phyloP scores from a whole-genome alignment of 2,329 filamentous ascomycete species.

The Aspergillus sergii region DNA sequence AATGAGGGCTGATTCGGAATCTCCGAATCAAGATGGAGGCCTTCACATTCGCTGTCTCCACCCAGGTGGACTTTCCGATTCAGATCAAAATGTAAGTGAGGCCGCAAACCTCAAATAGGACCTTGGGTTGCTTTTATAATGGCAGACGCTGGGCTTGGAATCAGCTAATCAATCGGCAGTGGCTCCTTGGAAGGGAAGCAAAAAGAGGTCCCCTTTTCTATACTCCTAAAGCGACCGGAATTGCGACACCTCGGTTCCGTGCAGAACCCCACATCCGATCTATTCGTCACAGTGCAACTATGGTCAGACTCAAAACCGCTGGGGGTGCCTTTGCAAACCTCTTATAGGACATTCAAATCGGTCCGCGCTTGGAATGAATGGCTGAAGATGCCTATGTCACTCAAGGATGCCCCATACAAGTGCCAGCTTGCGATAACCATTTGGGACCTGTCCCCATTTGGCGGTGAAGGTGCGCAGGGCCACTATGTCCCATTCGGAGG shows the following conservation, averaged over 20 bases:
- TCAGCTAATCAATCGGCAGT: constrained; percentile 44
- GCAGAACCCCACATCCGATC: constrained; percentile 77
- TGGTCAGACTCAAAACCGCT: constrained; percentile 96
- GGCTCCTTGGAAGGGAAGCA: constrained; percentile 78
- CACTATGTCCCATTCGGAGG: constrained; percentile 92
- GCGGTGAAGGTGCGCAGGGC: constrained; percentile 67
- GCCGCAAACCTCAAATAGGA: background rate
- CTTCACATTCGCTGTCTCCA: constrained; percentile 91
- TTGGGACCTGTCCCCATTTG: constrained; percentile 88
- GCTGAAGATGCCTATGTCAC: constrained; percentile 83
- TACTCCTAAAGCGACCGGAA: constrained; percentile 75
- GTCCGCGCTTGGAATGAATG: constrained; percentile 87
- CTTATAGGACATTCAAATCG: constrained; percentile 86
- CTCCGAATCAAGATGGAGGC: constrained; percentile 71
- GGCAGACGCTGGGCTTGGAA: background rate
- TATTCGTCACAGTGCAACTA: constrained; percentile 89
- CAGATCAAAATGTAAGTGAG: constrained; percentile 63
- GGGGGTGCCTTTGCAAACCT: constrained; percentile 87
- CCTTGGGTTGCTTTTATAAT: background rate
- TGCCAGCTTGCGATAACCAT: constrained; percentile 88
- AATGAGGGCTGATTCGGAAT: constrained; percentile 1
- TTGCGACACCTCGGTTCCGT: constrained; percentile 87
- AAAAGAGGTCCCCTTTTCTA: constrained; percentile 73
- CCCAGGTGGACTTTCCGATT: constrained; percentile 74
- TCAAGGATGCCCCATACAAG: constrained; percentile 78